Evolutionary conservation across 495 filamentous ascomycete species (phyloP).

Genomic region (Hyaloscypha variabilis): DNA sequence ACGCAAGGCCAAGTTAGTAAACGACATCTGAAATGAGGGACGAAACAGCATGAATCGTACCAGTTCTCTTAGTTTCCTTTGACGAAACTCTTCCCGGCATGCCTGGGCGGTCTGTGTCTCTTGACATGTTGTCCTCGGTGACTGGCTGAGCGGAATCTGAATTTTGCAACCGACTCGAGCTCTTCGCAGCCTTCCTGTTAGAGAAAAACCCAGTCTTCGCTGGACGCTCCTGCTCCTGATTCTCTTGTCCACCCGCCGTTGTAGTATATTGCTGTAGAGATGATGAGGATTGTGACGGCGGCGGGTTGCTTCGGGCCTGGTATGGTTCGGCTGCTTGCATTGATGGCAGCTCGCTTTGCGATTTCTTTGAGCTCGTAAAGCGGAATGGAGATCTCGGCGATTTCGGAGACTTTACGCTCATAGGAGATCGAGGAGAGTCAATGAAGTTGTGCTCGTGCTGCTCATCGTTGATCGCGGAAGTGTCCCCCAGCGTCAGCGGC

Average conservation of each 20-base stretch:
- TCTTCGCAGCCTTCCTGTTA: slow-evolving; percentile 34
- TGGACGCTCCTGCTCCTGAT: slow-evolving; percentile 20
- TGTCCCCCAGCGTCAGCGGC: slow-evolving; percentile 49
- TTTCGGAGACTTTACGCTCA: slow-evolving; percentile 45
- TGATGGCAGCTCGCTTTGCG: slow-evolving; percentile 9
- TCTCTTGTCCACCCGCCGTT: slow-evolving; percentile 8
- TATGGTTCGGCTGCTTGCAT: slow-evolving; percentile 19
- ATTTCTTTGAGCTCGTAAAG: slow-evolving; percentile 38
- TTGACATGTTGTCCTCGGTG: slow-evolving; percentile 27
- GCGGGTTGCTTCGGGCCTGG: slow-evolving; percentile 8
- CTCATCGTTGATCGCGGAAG: slow-evolving; percentile 31
- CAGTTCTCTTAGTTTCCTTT: slow-evolving; percentile 28
- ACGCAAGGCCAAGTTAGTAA: slow-evolving; percentile 14
- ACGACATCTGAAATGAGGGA: slow-evolving; percentile 7
- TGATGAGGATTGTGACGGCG: slow-evolving; percentile 21
- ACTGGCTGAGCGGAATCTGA: slow-evolving; percentile 9
- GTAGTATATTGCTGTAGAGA: slow-evolving; percentile 9
- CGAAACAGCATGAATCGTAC: slow-evolving; percentile 26
- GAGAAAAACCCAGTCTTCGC: slow-evolving; percentile 30
- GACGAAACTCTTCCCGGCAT: slow-evolving; percentile 29
- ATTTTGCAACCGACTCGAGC: slow-evolving; percentile 30
- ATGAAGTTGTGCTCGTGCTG: slow-evolving; percentile 10
- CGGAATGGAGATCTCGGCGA: slow-evolving; percentile 56
- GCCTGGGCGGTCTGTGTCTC: slow-evolving; percentile 24
- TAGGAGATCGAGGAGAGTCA: slow-evolving; percentile 27